These are phyloP conservation scores for Colletotrichum euphorbiae DNA, from an alignment of 2,329 filamentous ascomycete species.

Conservation along the genomic window DNA sequence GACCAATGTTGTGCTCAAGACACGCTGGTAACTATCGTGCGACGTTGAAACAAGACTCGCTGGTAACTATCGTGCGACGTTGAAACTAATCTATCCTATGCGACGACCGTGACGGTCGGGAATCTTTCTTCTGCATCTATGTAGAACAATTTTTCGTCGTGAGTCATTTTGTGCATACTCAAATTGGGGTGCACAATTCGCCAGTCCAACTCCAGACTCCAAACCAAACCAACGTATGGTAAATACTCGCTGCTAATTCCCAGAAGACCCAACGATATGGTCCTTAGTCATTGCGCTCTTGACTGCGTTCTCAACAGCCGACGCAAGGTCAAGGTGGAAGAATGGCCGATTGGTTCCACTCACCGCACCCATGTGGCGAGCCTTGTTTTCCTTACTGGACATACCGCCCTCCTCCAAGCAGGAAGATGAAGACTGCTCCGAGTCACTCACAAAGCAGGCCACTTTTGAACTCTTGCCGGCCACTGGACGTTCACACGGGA, in stretches of 20 bases:
- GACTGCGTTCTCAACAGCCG: constrained; percentile 54
- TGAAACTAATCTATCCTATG: no score
- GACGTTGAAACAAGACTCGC: no score
- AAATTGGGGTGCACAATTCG: no score
- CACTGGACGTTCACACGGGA: background rate
- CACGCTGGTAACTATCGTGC: no score
- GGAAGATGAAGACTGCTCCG: background rate
- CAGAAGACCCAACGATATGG: background rate
- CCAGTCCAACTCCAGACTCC: background rate
- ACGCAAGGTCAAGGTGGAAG: constrained; percentile 60
- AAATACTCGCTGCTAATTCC: no score
- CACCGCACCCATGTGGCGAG: constrained; percentile 42
- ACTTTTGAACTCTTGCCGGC: background rate
- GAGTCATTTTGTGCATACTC: no score
- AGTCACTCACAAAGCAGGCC: background rate
- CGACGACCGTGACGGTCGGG: no score
- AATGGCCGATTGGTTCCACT: constrained; percentile 58
- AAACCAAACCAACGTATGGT: background rate
- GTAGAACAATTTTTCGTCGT: no score
- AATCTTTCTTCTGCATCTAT: no score
- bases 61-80: no score
- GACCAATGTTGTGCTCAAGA: no score
- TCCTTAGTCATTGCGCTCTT: constrained; percentile 14
- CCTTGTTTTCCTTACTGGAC: constrained; percentile 5
- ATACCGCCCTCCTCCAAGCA: constrained; percentile 11